Conservation (phyloP, 768 basidiomycete genomes). For the Steccherinum ochraceum region DNA sequence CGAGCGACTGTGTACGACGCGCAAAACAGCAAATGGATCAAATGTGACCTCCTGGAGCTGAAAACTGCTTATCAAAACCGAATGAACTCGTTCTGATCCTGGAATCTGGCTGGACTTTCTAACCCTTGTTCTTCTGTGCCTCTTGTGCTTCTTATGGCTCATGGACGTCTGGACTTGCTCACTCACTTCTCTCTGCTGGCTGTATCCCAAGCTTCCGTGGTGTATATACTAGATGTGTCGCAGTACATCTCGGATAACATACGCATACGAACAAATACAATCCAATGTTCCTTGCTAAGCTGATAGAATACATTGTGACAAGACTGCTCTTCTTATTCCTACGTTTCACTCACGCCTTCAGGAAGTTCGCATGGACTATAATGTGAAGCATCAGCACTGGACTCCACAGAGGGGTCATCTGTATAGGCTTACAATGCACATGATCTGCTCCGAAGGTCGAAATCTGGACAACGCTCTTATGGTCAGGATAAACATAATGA, state of each 20-base stretch:
- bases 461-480: too few species aligned
- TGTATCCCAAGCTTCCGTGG: too few species aligned
- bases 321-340: constrained; percentile 4
- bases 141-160: background rate
- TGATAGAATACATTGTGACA: background rate
- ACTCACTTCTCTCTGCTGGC: background rate
- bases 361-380: constrained; percentile 80
- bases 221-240: too few species aligned
- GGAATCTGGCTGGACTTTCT: background rate
- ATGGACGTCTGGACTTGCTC: background rate
- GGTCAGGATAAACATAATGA: background rate
- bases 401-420: too few species aligned
- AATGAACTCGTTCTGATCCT: background rate
- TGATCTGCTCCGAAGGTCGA: constrained; percentile 90
- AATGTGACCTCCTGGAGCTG: constrained; percentile 52
- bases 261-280: background rate
- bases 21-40: constrained; percentile 62
- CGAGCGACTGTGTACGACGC: constrained; percentile 63
- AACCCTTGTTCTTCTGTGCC: background rate
- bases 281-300: background rate
- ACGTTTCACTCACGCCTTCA: constrained; percentile 53
- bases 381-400: too few species aligned
- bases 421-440: constrained; percentile 67
- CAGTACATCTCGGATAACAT: too few species aligned
- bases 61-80: constrained; percentile 55